These are phyloP conservation scores for Aspergillus sp. DNA, from an alignment of 2,329 filamentous ascomycete genomes.

Conservation along the genomic window DNA sequence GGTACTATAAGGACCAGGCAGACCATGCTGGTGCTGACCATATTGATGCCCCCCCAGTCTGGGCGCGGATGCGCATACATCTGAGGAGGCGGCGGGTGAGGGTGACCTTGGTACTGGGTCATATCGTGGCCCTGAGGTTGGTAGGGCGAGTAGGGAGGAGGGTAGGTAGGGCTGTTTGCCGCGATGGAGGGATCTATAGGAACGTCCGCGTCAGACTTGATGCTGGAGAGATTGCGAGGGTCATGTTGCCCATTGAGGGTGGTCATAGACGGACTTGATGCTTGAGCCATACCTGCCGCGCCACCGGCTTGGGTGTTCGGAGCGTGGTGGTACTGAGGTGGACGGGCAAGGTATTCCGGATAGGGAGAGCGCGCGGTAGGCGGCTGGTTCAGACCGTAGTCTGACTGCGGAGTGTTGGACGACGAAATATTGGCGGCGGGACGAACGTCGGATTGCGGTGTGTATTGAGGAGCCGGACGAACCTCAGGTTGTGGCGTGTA, in stretches of 20 bases:
- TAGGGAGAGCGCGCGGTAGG: slow-evolving; percentile 75
- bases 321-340: slow-evolving; percentile 66
- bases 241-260: slow-evolving; percentile 66
- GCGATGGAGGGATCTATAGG: slow-evolving; percentile 99
- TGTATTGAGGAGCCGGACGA: slow-evolving; percentile 60
- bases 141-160: slow-evolving; percentile 84
- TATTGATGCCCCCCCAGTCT: slow-evolving; percentile 43
- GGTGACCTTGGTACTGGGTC: slow-evolving; percentile 60
- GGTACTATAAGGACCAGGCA: slow-evolving; percentile 46
- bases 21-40: slow-evolving; percentile 41
- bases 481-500: slow-evolving; percentile 36
- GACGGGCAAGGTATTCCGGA: slow-evolving; percentile 79
- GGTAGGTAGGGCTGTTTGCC: slow-evolving; percentile 85
- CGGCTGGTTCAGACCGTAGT: slow-evolving; percentile 75
- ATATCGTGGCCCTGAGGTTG: slow-evolving; percentile 78
- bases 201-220: slow-evolving; percentile 93
- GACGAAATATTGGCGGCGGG: slow-evolving; percentile 65
- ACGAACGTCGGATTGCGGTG: slow-evolving; percentile 75
- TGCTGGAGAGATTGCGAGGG: slow-evolving; percentile 63
- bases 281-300: slow-evolving; percentile 93
- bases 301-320: slow-evolving; percentile 67
- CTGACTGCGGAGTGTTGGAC: slow-evolving; percentile 79
- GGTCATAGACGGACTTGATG: slow-evolving; percentile 92
- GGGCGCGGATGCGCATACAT: slow-evolving; percentile 45
- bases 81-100: slow-evolving; percentile 40